phyloP scores from a whole-genome alignment of 208 protist species.

The Leishmania mexicana region DNA sequence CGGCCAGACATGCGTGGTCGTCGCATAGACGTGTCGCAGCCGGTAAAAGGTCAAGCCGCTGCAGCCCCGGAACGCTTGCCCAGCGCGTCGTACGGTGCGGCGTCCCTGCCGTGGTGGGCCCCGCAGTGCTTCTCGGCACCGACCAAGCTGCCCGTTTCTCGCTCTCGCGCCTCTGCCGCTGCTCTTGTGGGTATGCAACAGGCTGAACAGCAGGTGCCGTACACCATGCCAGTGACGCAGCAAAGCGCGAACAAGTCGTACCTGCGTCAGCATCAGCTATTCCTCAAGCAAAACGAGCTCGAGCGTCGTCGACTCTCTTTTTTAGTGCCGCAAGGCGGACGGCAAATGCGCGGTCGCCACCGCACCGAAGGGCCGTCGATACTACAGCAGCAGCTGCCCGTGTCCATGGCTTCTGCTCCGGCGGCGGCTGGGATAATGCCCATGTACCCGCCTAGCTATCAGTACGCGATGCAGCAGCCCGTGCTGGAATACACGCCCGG shows the following conservation, averaged over 20 bases:
- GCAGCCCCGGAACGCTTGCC: neutral
- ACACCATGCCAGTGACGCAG: slow-evolving; percentile 6
- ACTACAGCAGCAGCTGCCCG: slow-evolving; percentile 4
- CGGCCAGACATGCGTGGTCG: neutral
- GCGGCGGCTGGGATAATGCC: neutral
- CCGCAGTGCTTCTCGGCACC: slow-evolving; percentile 20
- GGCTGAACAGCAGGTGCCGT: neutral
- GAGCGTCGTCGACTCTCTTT: slow-evolving; percentile 28
- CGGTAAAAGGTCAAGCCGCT: neutral
- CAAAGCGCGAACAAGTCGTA: slow-evolving; percentile 2
- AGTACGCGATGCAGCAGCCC: slow-evolving; percentile 9
- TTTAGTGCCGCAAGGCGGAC: slow-evolving; percentile 1
- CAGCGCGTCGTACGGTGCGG: neutral
- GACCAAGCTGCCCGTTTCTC: neutral
- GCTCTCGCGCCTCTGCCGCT: neutral
- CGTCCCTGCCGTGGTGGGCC: neutral
- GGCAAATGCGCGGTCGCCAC: slow-evolving; percentile 12
- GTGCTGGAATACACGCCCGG: slow-evolving; percentile 20
- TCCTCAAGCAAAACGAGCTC: slow-evolving; percentile 28
- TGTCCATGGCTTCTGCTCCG: slow-evolving; percentile 3
- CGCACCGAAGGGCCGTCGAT: slow-evolving; percentile 14
- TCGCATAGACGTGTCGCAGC: neutral
- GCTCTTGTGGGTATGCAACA: neutral
- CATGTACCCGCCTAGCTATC: slow-evolving; percentile 10
- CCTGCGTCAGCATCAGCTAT: slow-evolving; percentile 19